phyloP scores from a whole-genome alignment of 352 stramenopile genomes.

The Globisporangium polare region DNA sequence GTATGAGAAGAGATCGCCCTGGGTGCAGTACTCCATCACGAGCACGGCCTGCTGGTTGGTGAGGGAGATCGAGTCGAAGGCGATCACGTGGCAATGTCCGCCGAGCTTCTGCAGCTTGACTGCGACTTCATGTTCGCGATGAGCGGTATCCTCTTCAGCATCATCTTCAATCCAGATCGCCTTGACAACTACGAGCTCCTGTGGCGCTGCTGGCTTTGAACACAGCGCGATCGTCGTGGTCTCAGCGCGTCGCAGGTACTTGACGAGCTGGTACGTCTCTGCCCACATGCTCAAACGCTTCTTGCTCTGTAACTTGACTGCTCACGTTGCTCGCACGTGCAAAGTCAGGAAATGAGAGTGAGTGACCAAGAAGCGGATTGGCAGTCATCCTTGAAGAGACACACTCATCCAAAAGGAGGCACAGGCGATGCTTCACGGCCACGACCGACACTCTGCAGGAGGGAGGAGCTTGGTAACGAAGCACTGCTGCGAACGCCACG shows the following conservation, averaged over 20 bases:
- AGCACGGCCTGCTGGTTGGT: constrained; percentile 45
- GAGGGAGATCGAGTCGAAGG: constrained; percentile 49
- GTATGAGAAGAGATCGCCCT: constrained; percentile 43
- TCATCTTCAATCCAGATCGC: background rate
- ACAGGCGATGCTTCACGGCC: too few relatives aligned
- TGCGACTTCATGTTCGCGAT: background rate
- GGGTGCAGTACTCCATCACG: constrained; percentile 47
- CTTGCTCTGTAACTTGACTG: background rate
- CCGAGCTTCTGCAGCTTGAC: constrained; percentile 21
- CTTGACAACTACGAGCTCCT: background rate
- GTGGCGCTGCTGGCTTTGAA: background rate
- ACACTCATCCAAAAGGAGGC: too few relatives aligned
- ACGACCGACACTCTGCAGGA: too few relatives aligned
- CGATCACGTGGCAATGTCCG: constrained; percentile 60
- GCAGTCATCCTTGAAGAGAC: too few relatives aligned
- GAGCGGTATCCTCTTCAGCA: background rate
- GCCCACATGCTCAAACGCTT: background rate
- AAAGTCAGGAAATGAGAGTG: background rate
- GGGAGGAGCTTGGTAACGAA: too few relatives aligned
- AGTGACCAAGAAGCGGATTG: too few relatives aligned
- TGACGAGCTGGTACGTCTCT: background rate
- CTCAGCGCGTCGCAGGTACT: background rate
- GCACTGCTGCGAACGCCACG: too few relatives aligned
- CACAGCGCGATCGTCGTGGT: background rate
- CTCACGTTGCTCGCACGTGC: background rate